Conservation (phyloP, 1,284 basidiomycete species). For the Xerocomus cyaneibrunnescens region DNA sequence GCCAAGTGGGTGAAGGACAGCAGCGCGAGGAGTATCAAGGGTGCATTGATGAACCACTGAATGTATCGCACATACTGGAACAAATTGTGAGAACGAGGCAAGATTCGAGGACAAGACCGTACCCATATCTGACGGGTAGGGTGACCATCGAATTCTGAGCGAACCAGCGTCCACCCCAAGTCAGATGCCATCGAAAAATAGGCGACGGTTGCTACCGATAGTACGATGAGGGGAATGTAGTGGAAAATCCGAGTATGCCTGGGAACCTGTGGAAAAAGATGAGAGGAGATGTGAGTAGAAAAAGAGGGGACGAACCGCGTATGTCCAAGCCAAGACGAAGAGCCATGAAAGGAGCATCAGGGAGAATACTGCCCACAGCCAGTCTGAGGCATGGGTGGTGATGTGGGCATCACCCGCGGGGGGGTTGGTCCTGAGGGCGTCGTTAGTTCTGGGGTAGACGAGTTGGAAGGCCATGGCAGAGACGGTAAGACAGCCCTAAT, state of each 20-base stretch:
- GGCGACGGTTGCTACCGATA: slow-evolving; percentile 43
- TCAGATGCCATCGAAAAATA: slow-evolving; percentile 63
- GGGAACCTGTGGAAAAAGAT: slow-evolving; percentile 15
- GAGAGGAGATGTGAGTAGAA: neutral
- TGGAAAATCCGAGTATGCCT: slow-evolving; percentile 48
- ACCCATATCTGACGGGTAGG: slow-evolving; percentile 55
- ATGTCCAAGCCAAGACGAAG: slow-evolving; percentile 40
- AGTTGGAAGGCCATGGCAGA: slow-evolving; percentile 16
- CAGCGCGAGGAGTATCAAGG: slow-evolving; percentile 52
- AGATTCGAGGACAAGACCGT: slow-evolving; percentile 15
- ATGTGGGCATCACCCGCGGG: slow-evolving; percentile 42
- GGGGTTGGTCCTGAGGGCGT: slow-evolving; percentile 35
- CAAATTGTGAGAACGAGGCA: neutral
- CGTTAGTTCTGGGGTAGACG: slow-evolving; percentile 17
- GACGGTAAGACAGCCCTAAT: neutral
- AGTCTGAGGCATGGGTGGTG: slow-evolving; percentile 45
- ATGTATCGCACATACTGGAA: slow-evolving; percentile 50
- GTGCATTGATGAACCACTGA: slow-evolving; percentile 59
- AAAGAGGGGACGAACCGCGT: slow-evolving; percentile 30
- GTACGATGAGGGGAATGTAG: slow-evolving; percentile 46
- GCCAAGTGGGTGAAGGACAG: slow-evolving; percentile 53
- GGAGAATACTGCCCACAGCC: slow-evolving; percentile 57
- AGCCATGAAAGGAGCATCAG: slow-evolving; percentile 45
- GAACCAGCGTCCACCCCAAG: slow-evolving; percentile 52
- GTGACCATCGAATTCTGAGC: slow-evolving; percentile 39